Evolutionary conservation across 805 yeast genomes (phyloP).

Genomic region (Nakazawaea sp.): DNA sequence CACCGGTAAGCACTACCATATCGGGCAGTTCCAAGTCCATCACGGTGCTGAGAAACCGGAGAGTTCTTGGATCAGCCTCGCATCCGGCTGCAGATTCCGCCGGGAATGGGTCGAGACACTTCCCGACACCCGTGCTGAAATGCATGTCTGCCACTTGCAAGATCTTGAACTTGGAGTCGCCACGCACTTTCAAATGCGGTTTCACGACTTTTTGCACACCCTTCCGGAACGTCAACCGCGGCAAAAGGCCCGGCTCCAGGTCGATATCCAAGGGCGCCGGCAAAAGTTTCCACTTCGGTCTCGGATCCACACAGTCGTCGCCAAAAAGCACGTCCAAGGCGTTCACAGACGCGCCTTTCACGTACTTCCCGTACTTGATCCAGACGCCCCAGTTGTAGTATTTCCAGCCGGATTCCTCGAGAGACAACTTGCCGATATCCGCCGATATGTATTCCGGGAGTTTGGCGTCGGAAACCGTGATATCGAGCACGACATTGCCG

Average conservation of each 20-base stretch:
- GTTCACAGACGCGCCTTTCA: slow-evolving; percentile 29
- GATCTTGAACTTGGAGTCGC: slow-evolving; percentile 59
- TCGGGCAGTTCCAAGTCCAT: slow-evolving; percentile 78
- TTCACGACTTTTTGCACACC: slow-evolving; percentile 1
- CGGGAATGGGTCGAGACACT: slow-evolving; percentile 62
- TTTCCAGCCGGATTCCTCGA: slow-evolving; percentile 38
- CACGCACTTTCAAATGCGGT: slow-evolving; percentile 29
- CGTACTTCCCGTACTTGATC: slow-evolving; percentile 43
- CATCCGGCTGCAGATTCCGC: slow-evolving; percentile 42
- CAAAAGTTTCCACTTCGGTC: slow-evolving; percentile 58
- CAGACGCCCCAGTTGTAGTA: slow-evolving; percentile 46
- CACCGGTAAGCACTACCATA: slow-evolving; percentile 83
- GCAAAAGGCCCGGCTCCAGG: slow-evolving; percentile 12
- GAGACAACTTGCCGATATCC: slow-evolving; percentile 18
- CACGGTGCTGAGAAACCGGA: slow-evolving; percentile 50
- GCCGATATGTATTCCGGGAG: slow-evolving; percentile 30
- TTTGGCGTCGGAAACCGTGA: slow-evolving; percentile 27
- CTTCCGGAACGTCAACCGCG: slow-evolving; percentile 11
- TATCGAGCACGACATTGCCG: slow-evolving; percentile 30
- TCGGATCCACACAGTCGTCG: slow-evolving; percentile 64
- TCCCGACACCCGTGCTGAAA: slow-evolving; percentile 77
- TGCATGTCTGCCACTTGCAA: slow-evolving; percentile 90
- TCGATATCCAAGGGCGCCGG: slow-evolving; percentile 13
- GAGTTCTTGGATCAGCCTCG: slow-evolving; percentile 72
- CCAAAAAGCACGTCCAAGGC: slow-evolving; percentile 72